These are phyloP conservation scores for Furcasterigmium sp. DNA, from an alignment of 2,329 filamentous ascomycete species.

Conservation along the genomic window DNA sequence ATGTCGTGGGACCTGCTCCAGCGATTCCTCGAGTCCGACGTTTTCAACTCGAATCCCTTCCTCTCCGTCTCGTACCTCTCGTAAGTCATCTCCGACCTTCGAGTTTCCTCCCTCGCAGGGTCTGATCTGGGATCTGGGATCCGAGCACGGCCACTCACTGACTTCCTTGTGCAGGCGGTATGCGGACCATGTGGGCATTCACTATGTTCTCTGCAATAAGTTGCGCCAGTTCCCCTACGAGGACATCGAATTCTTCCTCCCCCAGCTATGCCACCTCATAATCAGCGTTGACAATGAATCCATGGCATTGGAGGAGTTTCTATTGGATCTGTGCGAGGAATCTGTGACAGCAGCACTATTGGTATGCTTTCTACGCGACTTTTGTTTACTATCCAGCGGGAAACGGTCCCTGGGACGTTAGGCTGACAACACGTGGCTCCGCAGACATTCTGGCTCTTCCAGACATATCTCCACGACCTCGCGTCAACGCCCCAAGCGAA, in stretches of 20 bases:
- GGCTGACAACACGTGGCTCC: neutral
- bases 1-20: constrained; percentile 86
- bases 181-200: constrained; percentile 83
- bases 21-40: constrained; percentile 88
- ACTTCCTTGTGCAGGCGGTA: constrained; percentile 57
- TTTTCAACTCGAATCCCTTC: constrained; percentile 88
- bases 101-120: neutral
- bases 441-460: constrained; percentile 86
- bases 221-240: constrained; percentile 84
- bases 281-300: constrained; percentile 88
- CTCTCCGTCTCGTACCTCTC: constrained; percentile 84
- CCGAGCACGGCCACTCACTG: constrained; percentile 1
- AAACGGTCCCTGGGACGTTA: neutral
- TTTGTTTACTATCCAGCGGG: neutral
- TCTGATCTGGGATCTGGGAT: neutral
- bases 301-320: constrained; percentile 84
- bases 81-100: constrained; percentile 43
- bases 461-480: constrained; percentile 81
- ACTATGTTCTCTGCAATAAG: constrained; percentile 85
- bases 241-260: constrained; percentile 89
- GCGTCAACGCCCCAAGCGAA: constrained; percentile 68
- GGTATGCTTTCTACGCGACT: constrained; percentile 37
- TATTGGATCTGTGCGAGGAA: constrained; percentile 80
- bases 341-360: constrained; percentile 79
- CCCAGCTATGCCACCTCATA: constrained; percentile 81